Evolutionary conservation across 352 stramenopile genomes (phyloP).

Genomic region (Pseudoperonospora humuli): DNA sequence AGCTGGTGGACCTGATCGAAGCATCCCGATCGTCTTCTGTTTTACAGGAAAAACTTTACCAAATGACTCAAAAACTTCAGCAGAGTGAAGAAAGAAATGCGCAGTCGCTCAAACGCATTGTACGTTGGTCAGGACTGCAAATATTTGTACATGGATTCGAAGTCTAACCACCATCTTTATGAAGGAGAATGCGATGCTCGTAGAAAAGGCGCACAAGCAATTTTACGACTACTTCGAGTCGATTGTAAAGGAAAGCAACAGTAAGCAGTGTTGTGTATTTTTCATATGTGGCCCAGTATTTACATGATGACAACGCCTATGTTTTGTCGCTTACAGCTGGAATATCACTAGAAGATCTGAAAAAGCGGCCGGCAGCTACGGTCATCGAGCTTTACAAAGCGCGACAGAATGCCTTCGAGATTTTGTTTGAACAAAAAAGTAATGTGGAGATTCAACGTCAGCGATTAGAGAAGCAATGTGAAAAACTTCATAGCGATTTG

Average conservation of each 20-base stretch:
- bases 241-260: slow-evolving; percentile 35
- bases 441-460: slow-evolving; percentile 41
- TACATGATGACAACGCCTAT: too few relatives aligned
- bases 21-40: slow-evolving; percentile 52
- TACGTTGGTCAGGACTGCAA: slow-evolving; percentile 16
- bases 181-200: slow-evolving; percentile 32
- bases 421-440: slow-evolving; percentile 47
- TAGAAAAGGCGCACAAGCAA: slow-evolving; percentile 37
- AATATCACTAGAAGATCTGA: slow-evolving; percentile 36
- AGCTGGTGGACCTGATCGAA: slow-evolving; percentile 65
- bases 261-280: slow-evolving; percentile 17
- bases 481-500: slow-evolving; percentile 42
- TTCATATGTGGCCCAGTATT: slow-evolving; percentile 1
- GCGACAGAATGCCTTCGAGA: slow-evolving; percentile 53
- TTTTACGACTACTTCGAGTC: slow-evolving; percentile 43
- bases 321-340: slow-evolving; percentile 20
- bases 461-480: slow-evolving; percentile 40
- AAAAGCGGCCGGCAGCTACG: slow-evolving; percentile 31
- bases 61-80: slow-evolving; percentile 41
- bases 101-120: slow-evolving; percentile 37
- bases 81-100: slow-evolving; percentile 46
- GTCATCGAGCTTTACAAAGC: slow-evolving; percentile 48
- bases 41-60: slow-evolving; percentile 55
- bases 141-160: not conserved
- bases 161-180: slow-evolving; percentile 4